Evolutionary conservation across 139 green algal species (phyloP).

Genomic region (Chlorella sp.): DNA sequence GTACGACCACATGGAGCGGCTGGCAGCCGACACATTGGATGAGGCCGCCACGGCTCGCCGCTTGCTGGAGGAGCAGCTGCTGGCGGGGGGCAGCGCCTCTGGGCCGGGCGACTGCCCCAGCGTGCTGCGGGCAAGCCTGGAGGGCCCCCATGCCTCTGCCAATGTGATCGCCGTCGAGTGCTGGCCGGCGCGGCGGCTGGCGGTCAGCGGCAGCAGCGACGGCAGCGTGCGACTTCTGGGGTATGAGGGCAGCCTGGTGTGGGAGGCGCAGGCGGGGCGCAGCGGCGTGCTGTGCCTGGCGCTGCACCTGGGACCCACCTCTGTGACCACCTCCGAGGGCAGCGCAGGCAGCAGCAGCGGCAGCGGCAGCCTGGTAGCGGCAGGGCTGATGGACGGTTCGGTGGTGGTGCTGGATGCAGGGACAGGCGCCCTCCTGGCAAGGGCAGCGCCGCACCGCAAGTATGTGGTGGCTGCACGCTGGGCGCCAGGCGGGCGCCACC

Average conservation of each 20-base stretch:
- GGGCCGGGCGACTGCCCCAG: constrained; percentile 25
- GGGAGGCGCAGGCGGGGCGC: constrained; percentile 6
- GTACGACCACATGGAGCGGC: constrained; percentile 47
- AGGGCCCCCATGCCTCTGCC: not conserved
- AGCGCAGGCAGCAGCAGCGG: not conserved
- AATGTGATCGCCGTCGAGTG: constrained; percentile 34
- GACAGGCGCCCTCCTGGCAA: constrained; percentile 9
- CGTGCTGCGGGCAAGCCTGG: not conserved
- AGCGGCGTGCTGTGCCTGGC: constrained; percentile 59
- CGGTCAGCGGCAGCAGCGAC: not conserved
- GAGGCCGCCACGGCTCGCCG: not conserved
- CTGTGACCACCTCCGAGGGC: not conserved
- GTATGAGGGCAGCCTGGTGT: constrained; percentile 9
- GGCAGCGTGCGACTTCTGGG: not conserved
- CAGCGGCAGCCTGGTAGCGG: constrained; percentile 21
- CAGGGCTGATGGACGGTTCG: constrained; percentile 64
- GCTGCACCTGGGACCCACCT: not conserved
- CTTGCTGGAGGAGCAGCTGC: constrained; percentile 22
- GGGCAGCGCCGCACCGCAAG: constrained; percentile 38
- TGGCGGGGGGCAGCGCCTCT: not conserved
- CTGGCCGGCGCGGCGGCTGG: not conserved
- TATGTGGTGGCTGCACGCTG: constrained; percentile 42
- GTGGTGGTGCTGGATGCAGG: constrained; percentile 49
- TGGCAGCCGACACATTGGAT: not conserved
- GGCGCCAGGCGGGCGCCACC: not conserved